Conservation (phyloP, 495 filamentous ascomycete species). For the Pyrenula aspistea region DNA sequence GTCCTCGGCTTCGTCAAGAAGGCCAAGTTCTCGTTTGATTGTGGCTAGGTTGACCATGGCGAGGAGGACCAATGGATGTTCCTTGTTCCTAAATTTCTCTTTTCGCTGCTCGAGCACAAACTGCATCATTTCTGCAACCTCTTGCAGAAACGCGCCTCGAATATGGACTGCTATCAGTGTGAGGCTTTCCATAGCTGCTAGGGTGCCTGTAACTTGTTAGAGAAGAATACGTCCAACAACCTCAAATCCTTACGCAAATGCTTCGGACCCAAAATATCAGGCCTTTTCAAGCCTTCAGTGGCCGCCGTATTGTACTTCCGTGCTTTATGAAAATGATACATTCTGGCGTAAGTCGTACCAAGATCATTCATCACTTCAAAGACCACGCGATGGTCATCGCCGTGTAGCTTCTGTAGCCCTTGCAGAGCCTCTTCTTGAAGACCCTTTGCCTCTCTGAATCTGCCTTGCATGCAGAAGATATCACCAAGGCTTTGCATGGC, state of each 20-base stretch:
- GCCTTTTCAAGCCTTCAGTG: constrained; percentile 17
- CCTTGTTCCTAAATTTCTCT: constrained; percentile 20
- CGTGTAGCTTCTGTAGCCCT: constrained; percentile 9
- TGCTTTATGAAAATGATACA: too few relatives aligned
- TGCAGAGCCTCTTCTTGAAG: constrained; percentile 15
- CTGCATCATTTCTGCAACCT: constrained; percentile 10
- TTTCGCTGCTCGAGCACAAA: constrained; percentile 16
- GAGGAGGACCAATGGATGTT: constrained; percentile 21
- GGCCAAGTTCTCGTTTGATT: constrained; percentile 13
- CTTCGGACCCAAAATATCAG: constrained; percentile 13
- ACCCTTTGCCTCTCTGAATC: constrained; percentile 12
- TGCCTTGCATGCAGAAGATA: constrained; percentile 12
- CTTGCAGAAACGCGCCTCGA: constrained; percentile 1
- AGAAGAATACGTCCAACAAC: too few relatives aligned
- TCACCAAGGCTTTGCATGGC: constrained; percentile 11
- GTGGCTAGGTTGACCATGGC: constrained; percentile 16
- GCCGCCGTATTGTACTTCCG: too few relatives aligned
- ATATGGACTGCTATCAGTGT: not conserved
- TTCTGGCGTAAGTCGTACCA: too few relatives aligned
- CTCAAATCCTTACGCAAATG: too few relatives aligned
- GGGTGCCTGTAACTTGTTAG: too few relatives aligned
- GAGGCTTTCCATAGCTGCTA: constrained; percentile 14
- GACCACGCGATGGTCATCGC: constrained; percentile 11
- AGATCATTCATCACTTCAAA: too few relatives aligned
- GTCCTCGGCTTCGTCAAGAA: constrained; percentile 16